phyloP scores from a whole-genome alignment of 78 protist species.

The slime mould (Dictyostelium discoideum) region DNA sequence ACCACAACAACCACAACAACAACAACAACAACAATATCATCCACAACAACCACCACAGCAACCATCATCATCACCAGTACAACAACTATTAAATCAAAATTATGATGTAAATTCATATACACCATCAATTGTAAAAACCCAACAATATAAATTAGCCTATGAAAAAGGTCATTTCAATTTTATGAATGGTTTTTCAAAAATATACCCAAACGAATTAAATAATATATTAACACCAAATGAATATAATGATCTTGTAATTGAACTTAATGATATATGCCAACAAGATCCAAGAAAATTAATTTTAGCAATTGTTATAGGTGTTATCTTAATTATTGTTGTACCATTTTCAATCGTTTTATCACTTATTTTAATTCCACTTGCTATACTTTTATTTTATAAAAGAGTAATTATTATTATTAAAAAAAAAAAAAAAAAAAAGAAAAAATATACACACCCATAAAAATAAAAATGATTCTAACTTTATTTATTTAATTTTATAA shows the following conservation, averaged over 20 bases:
- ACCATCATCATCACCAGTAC: neutral
- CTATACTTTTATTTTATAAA: neutral
- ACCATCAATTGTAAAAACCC: neutral
- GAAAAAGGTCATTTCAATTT: neutral
- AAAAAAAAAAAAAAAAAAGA: too few species aligned
- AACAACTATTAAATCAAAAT: neutral
- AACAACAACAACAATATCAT: neutral
- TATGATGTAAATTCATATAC: neutral
- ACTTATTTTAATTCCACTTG: neutral
- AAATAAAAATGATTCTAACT: too few species aligned
- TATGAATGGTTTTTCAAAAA: neutral
- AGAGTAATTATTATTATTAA: neutral
- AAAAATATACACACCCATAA: too few species aligned
- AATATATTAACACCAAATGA: neutral
- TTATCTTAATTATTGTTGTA: neutral
- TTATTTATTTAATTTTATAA: too few species aligned
- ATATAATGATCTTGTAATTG: neutral
- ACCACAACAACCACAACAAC: neutral
- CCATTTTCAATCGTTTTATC: neutral
- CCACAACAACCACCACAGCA: neutral
- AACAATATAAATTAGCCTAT: neutral
- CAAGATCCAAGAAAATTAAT: neutral
- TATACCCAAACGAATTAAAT: neutral
- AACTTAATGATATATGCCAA: neutral
- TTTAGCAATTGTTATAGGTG: neutral